These are phyloP conservation scores for Saccharomyces hybrid DNA, from an alignment of 1,139 yeast genomes.

Conservation along the genomic window DNA sequence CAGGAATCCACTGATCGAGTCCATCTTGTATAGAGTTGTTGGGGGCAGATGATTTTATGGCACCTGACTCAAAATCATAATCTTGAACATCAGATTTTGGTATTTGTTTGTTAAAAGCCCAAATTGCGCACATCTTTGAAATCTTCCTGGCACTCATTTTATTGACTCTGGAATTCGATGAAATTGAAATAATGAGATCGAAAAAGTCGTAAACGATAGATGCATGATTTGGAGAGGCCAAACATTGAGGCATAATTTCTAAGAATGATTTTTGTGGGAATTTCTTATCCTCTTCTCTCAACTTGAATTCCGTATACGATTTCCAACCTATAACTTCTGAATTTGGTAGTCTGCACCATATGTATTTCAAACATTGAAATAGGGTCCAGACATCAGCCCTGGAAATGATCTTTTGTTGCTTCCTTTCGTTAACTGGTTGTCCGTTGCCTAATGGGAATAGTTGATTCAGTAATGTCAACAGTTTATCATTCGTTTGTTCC, in stretches of 20 bases:
- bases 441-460: constrained; percentile 50
- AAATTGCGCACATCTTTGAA: constrained; percentile 73
- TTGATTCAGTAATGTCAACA: constrained; percentile 45
- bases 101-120: constrained; percentile 61
- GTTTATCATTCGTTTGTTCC: constrained; percentile 49
- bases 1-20: constrained; percentile 66
- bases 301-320: constrained; percentile 62
- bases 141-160: constrained; percentile 74
- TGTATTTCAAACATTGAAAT: constrained; percentile 65
- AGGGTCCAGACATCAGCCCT: constrained; percentile 59
- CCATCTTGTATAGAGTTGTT: constrained; percentile 57
- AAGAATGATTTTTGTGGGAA: constrained; percentile 69
- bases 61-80: constrained; percentile 18
- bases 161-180: constrained; percentile 73
- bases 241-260: constrained; percentile 74
- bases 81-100: constrained; percentile 14
- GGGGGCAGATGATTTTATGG: constrained; percentile 6
- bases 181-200: constrained; percentile 69
- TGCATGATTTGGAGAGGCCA: constrained; percentile 80
- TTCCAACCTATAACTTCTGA: constrained; percentile 84
- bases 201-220: constrained; percentile 82
- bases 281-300: constrained; percentile 55
- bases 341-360: constrained; percentile 81
- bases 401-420: constrained; percentile 36
- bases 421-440: constrained; percentile 36